Evolutionary conservation across 345 rosid species (phyloP).

Genomic region (Lepidium africanum): DNA sequence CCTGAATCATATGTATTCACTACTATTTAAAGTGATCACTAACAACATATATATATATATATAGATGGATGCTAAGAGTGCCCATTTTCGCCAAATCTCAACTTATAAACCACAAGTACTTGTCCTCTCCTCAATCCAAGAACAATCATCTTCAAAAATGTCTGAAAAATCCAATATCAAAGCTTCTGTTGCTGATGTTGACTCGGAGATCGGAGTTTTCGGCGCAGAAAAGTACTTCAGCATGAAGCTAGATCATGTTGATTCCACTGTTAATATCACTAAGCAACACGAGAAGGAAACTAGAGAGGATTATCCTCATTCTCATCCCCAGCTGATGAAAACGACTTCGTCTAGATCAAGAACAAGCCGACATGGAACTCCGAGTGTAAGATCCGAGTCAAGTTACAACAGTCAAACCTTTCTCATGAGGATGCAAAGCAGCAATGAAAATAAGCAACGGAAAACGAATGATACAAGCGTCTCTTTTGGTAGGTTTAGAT

Average conservation of each 20-base stretch:
- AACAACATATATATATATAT: constrained; percentile 7
- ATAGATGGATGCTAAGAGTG: constrained; percentile 27
- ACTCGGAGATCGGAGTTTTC: constrained; percentile 72
- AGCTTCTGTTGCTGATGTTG: constrained; percentile 24
- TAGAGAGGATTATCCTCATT: neutral
- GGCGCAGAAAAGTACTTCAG: constrained; percentile 83
- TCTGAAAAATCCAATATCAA: constrained; percentile 7
- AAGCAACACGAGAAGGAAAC: constrained; percentile 20
- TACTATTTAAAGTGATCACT: constrained; percentile 10
- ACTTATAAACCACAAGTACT: constrained; percentile 20
- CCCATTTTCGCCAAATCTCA: constrained; percentile 22
- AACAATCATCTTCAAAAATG: constrained; percentile 18
- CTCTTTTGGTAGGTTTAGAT: constrained; percentile 49
- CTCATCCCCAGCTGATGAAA: constrained; percentile 35
- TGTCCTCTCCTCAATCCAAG: constrained; percentile 27
- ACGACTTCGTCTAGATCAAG: constrained; percentile 35
- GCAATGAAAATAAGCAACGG: constrained; percentile 36
- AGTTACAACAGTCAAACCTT: constrained; percentile 65
- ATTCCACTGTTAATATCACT: constrained; percentile 20
- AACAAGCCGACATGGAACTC: constrained; percentile 38
- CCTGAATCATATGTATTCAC: constrained; percentile 7
- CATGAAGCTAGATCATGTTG: constrained; percentile 41
- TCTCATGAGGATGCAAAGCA: constrained; percentile 30
- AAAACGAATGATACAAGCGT: constrained; percentile 32
- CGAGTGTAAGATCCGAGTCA: constrained; percentile 51